Evolutionary conservation across 2,329 filamentous ascomycete species (phyloP).

Genomic region (Coleophoma cylindrospora): DNA sequence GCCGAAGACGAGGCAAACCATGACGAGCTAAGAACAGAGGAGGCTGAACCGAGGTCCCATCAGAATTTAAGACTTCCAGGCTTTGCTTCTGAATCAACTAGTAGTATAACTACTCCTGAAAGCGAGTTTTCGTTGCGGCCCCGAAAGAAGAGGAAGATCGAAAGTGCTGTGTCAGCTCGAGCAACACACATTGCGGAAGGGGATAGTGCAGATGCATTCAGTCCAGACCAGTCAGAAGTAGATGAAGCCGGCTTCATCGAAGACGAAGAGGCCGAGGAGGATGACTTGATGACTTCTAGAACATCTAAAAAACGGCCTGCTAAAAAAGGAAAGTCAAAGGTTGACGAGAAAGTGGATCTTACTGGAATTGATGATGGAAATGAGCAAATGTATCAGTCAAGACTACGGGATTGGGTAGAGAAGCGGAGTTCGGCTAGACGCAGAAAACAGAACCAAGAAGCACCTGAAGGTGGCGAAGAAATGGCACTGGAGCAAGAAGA

Average conservation of each 20-base stretch:
- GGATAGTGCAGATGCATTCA: constrained; percentile 23
- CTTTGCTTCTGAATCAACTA: constrained; percentile 50
- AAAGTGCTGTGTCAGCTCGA: constrained; percentile 25
- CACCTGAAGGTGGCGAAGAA: constrained; percentile 31
- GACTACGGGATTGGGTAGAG: constrained; percentile 71
- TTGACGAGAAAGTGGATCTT: constrained; percentile 27
- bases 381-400: constrained; percentile 70
- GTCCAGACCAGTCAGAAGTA: constrained; percentile 13
- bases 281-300: constrained; percentile 33
- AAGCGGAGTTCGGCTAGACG: constrained; percentile 55
- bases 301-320: constrained; percentile 29
- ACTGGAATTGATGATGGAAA: constrained; percentile 76
- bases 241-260: constrained; percentile 27
- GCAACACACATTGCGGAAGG: constrained; percentile 14
- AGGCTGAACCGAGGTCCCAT: constrained; percentile 54
- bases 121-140: constrained; percentile 54
- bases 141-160: constrained; percentile 47
- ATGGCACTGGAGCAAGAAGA: constrained; percentile 36
- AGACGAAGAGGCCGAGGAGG: constrained; percentile 26
- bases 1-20: constrained; percentile 65
- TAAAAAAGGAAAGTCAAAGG: constrained; percentile 11
- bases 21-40: constrained; percentile 32
- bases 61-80: constrained; percentile 70
- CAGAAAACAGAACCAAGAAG: constrained; percentile 28
- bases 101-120: constrained; percentile 29